Base-by-base conservation (phyloP, 495 filamentous ascomycete species). In the Xylaria grammica region DNA sequence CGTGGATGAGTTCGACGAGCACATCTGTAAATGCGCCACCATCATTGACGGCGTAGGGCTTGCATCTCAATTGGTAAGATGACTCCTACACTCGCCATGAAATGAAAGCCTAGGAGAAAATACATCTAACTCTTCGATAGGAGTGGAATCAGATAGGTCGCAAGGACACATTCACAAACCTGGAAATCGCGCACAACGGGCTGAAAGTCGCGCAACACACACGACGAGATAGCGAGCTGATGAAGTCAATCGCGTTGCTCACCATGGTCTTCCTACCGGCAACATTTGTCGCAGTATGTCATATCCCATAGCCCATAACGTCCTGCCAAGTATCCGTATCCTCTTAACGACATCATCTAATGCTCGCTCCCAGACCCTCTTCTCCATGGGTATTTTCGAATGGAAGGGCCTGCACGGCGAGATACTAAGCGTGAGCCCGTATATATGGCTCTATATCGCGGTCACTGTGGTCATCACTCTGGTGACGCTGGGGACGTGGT, bases 221-320 rank as follows among this genome's bases (percentile, higher is more conserved):
- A 2, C 45, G 45, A 15, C 59, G 61, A 27, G 66, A 70, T 29
- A 58, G 66, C 53, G 29, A 51, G 8, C 40, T 48, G 7, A 68
- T 68, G 66, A 70, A 68, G 45, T 53, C 65, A 0, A 72, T 72
- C n/a, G 63, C 69, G 22, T 26, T 72, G 29, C 44, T 69, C 1
- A 65, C 60, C n/a, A 67, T 69, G 65, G 56, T 57, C 5, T 72
- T 70, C 54, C 49, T 72, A 32, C 67, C 56, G 17, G 67, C 57
- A 29, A 67, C 65, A 1, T 72, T 67, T 15, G 48, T 72, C 22
- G 67, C 60, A 17, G 69, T 69, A 44, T 36, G 59, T 53, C 9
- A 53, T 32, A 6, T n/a, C 13, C 40, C 40, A 42, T 11, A 9
- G 3, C 40, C 40, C 3, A 42, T 15, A n/a, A n/a, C n/a, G n/a